Percentiles rank a stretch among this genome's conserved stretches.
These are phyloP conservation scores for Phaeotremella skinneri DNA, from an alignment of 768 basidiomycete species.

Conservation along the genomic window DNA sequence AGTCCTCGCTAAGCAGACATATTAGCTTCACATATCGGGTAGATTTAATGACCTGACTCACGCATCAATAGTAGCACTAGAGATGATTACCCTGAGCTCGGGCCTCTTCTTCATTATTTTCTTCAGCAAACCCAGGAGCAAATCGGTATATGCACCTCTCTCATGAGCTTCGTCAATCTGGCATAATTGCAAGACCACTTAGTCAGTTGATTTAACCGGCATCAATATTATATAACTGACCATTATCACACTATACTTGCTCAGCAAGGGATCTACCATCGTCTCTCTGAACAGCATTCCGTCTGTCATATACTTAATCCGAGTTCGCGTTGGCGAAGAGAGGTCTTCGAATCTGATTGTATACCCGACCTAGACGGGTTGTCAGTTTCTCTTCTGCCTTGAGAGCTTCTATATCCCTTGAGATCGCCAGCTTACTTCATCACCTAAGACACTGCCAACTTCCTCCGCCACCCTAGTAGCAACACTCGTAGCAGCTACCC, in stretches of 20 bases:
- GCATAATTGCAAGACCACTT: slow-evolving; percentile 2
- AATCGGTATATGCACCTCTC: slow-evolving; percentile 89
- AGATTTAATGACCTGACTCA: slow-evolving; percentile 24
- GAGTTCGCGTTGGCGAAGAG: slow-evolving; percentile 74
- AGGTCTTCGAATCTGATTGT: slow-evolving; percentile 96
- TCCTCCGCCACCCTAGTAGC: slow-evolving; percentile 88
- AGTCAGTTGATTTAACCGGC: not conserved
- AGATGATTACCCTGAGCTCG: slow-evolving; percentile 83
- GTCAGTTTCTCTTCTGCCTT: not conserved
- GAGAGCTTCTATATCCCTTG: not conserved
- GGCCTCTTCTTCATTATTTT: slow-evolving; percentile 92
- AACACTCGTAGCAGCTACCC: slow-evolving; percentile 93
- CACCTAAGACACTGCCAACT: slow-evolving; percentile 80
- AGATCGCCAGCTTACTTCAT: slow-evolving; percentile 52
- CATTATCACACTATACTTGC: slow-evolving; percentile 94
- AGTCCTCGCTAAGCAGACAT: slow-evolving; percentile 58
- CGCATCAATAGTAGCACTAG: slow-evolving; percentile 95
- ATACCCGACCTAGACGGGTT: slow-evolving; percentile 75
- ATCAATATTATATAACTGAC: slow-evolving; percentile 53
- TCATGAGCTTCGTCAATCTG: slow-evolving; percentile 98
- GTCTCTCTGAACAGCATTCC: slow-evolving; percentile 97
- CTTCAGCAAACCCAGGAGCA: slow-evolving; percentile 85
- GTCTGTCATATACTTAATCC: slow-evolving; percentile 95
- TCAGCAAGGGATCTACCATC: slow-evolving; percentile 84
- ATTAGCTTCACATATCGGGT: not conserved